Evolutionary conservation across 2,329 filamentous ascomycete genomes (phyloP).

Genomic region (Dactylellina cionopaga): DNA sequence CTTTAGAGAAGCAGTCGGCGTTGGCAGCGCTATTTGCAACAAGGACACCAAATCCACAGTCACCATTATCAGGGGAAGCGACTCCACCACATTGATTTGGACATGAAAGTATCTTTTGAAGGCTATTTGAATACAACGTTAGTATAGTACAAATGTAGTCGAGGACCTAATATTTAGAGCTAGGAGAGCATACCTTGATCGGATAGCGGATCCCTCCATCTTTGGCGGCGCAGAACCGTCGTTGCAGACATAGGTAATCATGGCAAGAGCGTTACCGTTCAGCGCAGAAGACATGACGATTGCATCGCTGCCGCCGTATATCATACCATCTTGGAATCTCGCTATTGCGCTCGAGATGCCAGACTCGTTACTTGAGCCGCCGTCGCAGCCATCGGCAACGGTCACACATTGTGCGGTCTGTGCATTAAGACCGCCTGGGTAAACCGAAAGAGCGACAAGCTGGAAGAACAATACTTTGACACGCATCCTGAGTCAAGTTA

Average conservation of each 20-base stretch:
- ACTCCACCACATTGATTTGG: conserved; percentile 16
- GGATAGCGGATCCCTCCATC: conserved; percentile 13
- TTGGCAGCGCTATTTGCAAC: neutral
- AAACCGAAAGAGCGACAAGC: neutral
- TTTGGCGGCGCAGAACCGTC: neutral
- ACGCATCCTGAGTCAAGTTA: neutral
- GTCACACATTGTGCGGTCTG: conserved; percentile 25
- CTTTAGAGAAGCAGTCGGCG: conserved; percentile 10
- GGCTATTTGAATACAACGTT: too few species aligned
- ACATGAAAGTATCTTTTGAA: conserved; percentile 18
- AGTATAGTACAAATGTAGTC: too few species aligned
- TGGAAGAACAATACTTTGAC: neutral
- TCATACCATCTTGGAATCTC: conserved; percentile 17
- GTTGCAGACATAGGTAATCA: conserved; percentile 13
- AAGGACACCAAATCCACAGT: conserved; percentile 7
- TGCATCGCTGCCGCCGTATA: conserved; percentile 9
- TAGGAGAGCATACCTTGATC: conserved; percentile 8
- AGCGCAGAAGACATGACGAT: conserved; percentile 19
- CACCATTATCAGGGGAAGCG: neutral
- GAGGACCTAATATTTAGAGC: too few species aligned
- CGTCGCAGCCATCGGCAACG: conserved; percentile 17
- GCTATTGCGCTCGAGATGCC: conserved; percentile 16
- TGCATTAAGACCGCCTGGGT: neutral
- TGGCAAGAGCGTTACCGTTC: neutral
- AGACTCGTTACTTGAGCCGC: neutral